Evolutionary conservation across 768 basidiomycete species (phyloP).

Genomic region (Kondoa subrosea): DNA sequence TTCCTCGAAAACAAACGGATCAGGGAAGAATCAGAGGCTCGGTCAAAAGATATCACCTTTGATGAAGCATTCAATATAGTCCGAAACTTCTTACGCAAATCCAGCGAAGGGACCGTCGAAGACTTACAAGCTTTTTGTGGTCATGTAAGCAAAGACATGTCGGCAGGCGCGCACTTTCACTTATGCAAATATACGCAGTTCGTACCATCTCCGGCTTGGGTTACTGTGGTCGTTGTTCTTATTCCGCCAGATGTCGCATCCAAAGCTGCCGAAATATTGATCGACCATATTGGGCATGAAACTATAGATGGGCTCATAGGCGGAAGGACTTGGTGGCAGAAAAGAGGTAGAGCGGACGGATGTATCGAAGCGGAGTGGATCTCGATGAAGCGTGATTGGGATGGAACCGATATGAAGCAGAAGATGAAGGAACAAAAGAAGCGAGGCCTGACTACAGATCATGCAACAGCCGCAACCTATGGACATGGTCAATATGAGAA

Average conservation of each 20-base stretch:
- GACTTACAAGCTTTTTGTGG: constrained; percentile 42
- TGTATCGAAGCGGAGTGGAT: constrained; percentile 37
- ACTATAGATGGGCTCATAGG: constrained; percentile 44
- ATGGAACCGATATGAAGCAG: constrained; percentile 22
- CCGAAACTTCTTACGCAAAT: background rate
- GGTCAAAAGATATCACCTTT: background rate
- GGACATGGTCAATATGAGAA: constrained; percentile 30
- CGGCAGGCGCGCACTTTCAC: constrained; percentile 19
- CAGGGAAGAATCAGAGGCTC: background rate
- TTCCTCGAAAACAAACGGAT: background rate
- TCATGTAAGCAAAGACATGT: background rate
- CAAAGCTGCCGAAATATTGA: constrained; percentile 38
- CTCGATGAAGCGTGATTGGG: constrained; percentile 31
- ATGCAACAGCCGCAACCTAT: constrained; percentile 18
- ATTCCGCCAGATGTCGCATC: constrained; percentile 19
- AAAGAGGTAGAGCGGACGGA: constrained; percentile 36
- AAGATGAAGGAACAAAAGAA: constrained; percentile 20
- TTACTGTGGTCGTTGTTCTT: background rate
- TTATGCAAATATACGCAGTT: background rate
- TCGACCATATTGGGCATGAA: constrained; percentile 59
- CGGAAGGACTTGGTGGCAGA: constrained; percentile 32
- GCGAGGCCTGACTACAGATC: background rate
- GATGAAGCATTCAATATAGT: background rate
- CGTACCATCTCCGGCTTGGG: background rate
- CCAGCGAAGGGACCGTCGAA: constrained; percentile 39